A percentile compares a stretch with the other conserved stretches of the same genome.
phyloP scores from a whole-genome alignment of 73 alveolate species.

The Paramecium octaurelia region DNA sequence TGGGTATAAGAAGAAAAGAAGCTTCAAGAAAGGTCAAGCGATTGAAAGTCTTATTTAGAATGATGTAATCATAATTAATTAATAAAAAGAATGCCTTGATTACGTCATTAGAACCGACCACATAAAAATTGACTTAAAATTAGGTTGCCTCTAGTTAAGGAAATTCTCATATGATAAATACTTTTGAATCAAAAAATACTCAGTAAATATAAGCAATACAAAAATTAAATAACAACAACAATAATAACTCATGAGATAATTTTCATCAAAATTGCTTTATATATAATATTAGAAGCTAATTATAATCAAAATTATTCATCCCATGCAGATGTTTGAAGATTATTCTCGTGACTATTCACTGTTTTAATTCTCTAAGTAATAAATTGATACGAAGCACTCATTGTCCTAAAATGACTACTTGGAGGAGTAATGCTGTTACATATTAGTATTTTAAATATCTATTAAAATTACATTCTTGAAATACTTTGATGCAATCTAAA shows the following conservation, averaged over 20 bases:
- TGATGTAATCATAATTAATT: not conserved
- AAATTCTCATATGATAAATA: not conserved
- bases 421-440: conserved; percentile 39
- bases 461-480: not conserved
- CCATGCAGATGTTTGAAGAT: not conserved
- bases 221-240: not conserved
- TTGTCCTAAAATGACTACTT: conserved; percentile 36
- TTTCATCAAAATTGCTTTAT: not conserved
- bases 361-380: conserved; percentile 20
- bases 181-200: conserved; percentile 14
- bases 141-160: not conserved
- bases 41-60: not conserved
- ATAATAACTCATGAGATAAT: not conserved
- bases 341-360: not conserved
- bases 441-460: conserved; percentile 27
- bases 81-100: not conserved
- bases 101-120: conserved; percentile 9
- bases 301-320: conserved; percentile 23
- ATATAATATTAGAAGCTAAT: not conserved
- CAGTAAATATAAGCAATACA: not conserved
- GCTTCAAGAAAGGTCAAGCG: not conserved
- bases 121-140: not conserved
- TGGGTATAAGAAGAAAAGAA: not conserved
- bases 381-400: conserved; percentile 13
- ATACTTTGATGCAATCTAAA: conserved; percentile 46